Conservation (phyloP, 306 rosid genomes). For the Comarum palustre region DNA sequence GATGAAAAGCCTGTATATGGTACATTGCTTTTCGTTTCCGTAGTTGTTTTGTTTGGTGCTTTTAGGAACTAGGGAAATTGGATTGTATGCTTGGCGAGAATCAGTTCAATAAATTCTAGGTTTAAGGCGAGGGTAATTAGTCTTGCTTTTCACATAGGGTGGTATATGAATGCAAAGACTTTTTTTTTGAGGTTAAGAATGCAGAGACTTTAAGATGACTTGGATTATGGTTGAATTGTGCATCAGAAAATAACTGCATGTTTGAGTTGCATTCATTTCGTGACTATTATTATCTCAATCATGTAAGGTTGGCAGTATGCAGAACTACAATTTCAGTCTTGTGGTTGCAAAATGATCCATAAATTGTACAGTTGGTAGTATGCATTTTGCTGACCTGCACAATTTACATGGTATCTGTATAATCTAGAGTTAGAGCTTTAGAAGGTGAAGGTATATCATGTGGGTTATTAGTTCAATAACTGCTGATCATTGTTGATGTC, state of each 20-base stretch:
- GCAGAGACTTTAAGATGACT: neutral
- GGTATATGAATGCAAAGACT: neutral
- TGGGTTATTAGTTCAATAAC: neutral
- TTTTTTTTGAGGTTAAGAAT: neutral
- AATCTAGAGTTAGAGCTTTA: neutral
- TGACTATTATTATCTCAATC: neutral
- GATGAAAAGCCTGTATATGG: conserved; percentile 83
- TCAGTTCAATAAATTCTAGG: neutral
- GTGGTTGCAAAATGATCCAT: neutral
- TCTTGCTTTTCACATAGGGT: neutral
- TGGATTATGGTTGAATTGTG: neutral
- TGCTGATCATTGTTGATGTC: neutral
- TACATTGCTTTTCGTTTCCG: conserved; percentile 26
- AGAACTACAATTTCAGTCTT: neutral
- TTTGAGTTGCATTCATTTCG: neutral
- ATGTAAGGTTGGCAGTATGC: neutral
- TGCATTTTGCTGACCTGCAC: neutral
- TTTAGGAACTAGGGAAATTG: neutral
- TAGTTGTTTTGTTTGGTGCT: neutral
- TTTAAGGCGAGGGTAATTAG: neutral
- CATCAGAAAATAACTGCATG: neutral
- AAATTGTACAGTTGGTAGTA: neutral
- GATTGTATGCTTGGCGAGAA: neutral
- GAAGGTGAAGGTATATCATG: neutral
- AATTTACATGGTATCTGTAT: neutral